phyloP scores from a whole-genome alignment of 176 grass and related monocot species.

The Triticum urartu region DNA sequence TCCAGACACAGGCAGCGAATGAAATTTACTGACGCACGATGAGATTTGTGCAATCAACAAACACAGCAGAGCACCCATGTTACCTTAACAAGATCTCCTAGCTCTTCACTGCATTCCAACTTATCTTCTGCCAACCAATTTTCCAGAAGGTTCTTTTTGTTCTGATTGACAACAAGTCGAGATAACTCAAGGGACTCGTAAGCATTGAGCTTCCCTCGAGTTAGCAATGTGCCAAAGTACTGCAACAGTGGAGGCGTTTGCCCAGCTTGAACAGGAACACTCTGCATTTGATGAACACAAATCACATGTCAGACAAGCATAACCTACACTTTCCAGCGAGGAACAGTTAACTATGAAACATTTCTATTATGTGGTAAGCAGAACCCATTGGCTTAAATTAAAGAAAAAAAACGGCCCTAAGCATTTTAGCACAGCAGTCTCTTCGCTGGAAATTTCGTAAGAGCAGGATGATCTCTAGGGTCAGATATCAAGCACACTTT shows the following conservation, averaged over 20 bases:
- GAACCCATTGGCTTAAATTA: background rate
- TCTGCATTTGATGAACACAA: slow-evolving; percentile 50
- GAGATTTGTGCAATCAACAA: background rate
- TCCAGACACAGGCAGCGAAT: background rate
- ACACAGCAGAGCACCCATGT: background rate
- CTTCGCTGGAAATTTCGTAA: background rate
- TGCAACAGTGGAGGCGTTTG: slow-evolving; percentile 89
- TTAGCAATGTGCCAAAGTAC: slow-evolving; percentile 86
- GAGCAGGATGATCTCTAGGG: background rate
- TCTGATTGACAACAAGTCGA: slow-evolving; percentile 96
- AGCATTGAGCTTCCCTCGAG: slow-evolving; percentile 93
- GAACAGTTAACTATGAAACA: background rate
- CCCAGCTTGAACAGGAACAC: slow-evolving; percentile 89
- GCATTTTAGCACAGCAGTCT: background rate
- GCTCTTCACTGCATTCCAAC: slow-evolving; percentile 92
- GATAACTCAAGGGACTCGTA: slow-evolving; percentile 87
- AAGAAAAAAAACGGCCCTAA: background rate
- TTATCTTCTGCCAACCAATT: slow-evolving; percentile 96
- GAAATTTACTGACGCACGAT: background rate
- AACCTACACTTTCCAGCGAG: background rate
- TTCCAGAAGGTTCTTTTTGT: slow-evolving; percentile 94
- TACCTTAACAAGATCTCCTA: slow-evolving; percentile 95
- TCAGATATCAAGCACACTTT: background rate
- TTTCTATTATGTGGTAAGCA: background rate
- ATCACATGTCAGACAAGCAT: background rate